Conservation (phyloP, 2,329 filamentous ascomycete species). For the Colletotrichum gigasporum region DNA sequence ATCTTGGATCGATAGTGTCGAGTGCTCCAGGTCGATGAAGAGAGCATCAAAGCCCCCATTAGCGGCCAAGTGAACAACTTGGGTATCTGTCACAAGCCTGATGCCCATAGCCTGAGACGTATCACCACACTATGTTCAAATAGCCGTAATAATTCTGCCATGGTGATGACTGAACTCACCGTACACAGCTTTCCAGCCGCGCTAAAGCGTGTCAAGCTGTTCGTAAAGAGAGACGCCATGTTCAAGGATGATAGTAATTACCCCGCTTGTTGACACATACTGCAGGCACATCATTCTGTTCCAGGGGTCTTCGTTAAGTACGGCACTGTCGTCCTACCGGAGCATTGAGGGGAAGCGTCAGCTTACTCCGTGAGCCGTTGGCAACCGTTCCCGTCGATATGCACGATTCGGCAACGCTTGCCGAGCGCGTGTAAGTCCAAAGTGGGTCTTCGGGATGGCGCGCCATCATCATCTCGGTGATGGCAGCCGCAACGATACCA, state of each 20-base stretch:
- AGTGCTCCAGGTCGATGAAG: conserved; percentile 51
- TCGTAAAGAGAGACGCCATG: conserved; percentile 13
- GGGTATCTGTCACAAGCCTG: conserved; percentile 37
- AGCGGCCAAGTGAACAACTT: conserved; percentile 44
- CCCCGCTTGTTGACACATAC: no score
- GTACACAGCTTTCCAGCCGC: conserved; percentile 11
- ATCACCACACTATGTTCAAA: not conserved
- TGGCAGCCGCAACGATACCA: not conserved
- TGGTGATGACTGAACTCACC: not conserved
- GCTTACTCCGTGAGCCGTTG: not conserved
- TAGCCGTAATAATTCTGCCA: not conserved
- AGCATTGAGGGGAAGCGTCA: not conserved
- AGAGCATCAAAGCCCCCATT: conserved; percentile 45
- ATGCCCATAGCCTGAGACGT: conserved; percentile 38
- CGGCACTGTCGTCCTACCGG: not conserved
- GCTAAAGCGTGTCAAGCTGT: conserved; percentile 8
- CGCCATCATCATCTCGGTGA: conserved; percentile 5
- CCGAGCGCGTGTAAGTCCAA: not conserved
- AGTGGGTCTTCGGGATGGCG: not conserved
- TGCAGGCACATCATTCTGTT: no score
- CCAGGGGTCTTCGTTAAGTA: no score
- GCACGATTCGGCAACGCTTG: not conserved
- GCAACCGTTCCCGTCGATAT: not conserved
- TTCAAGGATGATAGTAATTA: not conserved
- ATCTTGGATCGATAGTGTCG: conserved; percentile 41